Evolutionary conservation across 2,329 filamentous ascomycete genomes (phyloP).

Genomic region (Claviceps arundinis): DNA sequence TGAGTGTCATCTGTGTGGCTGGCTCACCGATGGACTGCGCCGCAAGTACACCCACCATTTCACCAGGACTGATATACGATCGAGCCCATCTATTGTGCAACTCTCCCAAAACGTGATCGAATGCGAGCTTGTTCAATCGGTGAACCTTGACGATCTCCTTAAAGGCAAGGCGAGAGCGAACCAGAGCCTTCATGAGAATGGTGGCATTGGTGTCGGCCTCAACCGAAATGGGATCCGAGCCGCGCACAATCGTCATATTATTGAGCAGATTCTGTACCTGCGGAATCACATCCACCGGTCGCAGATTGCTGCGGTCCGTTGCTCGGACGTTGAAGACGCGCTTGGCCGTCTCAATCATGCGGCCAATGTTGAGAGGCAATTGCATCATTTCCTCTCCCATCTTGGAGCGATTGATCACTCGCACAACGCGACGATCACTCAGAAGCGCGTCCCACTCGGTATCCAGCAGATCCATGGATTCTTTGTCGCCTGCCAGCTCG

Average conservation of each 20-base stretch:
- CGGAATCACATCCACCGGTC: conserved; percentile 76
- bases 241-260: conserved; percentile 73
- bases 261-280: conserved; percentile 63
- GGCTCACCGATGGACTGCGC: conserved; percentile 98
- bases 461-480: conserved; percentile 75
- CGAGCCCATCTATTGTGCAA: conserved; percentile 79
- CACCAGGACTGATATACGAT: conserved; percentile 77
- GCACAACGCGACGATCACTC: conserved; percentile 62
- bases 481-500: conserved; percentile 76
- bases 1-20: conserved; percentile 97
- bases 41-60: conserved; percentile 97
- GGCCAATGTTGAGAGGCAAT: conserved; percentile 78
- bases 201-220: conserved; percentile 87
- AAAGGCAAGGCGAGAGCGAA: conserved; percentile 82
- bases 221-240: conserved; percentile 63
- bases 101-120: conserved; percentile 84
- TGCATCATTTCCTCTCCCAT: conserved; percentile 80
- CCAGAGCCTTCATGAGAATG: conserved; percentile 78
- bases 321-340: conserved; percentile 85
- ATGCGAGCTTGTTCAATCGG: conserved; percentile 77
- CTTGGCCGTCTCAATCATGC: conserved; percentile 83
- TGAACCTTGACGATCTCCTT: conserved; percentile 82
- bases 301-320: conserved; percentile 73
- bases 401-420: conserved; percentile 50
- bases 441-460: conserved; percentile 71